Evolutionary conservation across 768 basidiomycete genomes (phyloP).

Genomic region (Boletus bicolor): DNA sequence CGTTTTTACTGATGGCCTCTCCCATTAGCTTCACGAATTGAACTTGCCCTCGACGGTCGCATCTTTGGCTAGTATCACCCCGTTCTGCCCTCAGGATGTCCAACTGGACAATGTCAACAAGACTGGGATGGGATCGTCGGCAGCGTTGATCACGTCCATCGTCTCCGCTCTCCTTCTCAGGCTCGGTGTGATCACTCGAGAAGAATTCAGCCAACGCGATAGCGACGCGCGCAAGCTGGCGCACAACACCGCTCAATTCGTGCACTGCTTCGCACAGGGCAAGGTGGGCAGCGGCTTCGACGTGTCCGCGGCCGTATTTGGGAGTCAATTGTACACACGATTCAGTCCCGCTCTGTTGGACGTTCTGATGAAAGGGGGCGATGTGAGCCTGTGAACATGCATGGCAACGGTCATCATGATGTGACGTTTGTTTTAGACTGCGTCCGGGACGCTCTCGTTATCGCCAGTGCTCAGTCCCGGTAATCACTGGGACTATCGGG

Average conservation of each 20-base stretch:
- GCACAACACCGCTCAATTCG: slow-evolving; percentile 92
- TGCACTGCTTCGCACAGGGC: slow-evolving; percentile 95
- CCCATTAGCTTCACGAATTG: slow-evolving; percentile 55
- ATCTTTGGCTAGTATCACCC: slow-evolving; percentile 66
- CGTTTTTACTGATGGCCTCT: slow-evolving; percentile 1
- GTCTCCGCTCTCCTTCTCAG: slow-evolving; percentile 83
- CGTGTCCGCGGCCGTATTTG: slow-evolving; percentile 89
- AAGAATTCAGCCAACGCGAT: slow-evolving; percentile 43
- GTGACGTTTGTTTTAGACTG: slow-evolving; percentile 12
- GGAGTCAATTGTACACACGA: slow-evolving; percentile 89
- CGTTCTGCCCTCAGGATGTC: slow-evolving; percentile 72
- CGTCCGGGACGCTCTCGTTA: slow-evolving; percentile 20
- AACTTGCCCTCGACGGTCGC: slow-evolving; percentile 59
- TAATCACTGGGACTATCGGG: slow-evolving; percentile 63
- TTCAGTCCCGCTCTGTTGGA: slow-evolving; percentile 60
- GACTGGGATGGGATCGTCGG: slow-evolving; percentile 95
- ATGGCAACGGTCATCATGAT: neutral
- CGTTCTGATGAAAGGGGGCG: slow-evolving; percentile 19
- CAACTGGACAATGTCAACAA: slow-evolving; percentile 86
- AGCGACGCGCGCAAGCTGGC: slow-evolving; percentile 58
- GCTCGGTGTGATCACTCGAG: slow-evolving; percentile 54
- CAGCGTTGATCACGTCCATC: slow-evolving; percentile 94
- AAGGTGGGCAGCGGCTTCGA: slow-evolving; percentile 99
- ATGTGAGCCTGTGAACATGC: slow-evolving; percentile 18
- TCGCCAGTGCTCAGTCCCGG: slow-evolving; percentile 61